These are phyloP conservation scores for Meyerozyma guilliermondii DNA, from an alignment of 1,139 yeast species.

Conservation along the genomic window DNA sequence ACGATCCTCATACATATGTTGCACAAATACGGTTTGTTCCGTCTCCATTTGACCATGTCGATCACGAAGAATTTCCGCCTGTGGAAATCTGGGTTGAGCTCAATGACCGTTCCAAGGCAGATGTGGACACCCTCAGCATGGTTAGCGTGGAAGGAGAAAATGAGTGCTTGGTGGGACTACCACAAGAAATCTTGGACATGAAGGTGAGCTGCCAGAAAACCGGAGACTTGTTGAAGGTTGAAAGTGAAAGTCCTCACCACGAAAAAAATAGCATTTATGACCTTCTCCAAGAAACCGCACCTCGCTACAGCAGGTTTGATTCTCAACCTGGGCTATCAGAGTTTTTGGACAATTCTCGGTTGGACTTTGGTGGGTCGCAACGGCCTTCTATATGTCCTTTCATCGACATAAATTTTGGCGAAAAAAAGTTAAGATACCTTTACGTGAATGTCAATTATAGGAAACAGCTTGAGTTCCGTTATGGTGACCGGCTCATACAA, in stretches of 20 bases:
- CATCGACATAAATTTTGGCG: constrained; percentile 34
- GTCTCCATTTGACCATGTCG: constrained; percentile 25
- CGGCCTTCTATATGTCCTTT: constrained; percentile 31
- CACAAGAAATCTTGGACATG: constrained; percentile 37
- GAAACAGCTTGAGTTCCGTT: constrained; percentile 40
- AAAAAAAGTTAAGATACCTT: constrained; percentile 32
- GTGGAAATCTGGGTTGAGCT: constrained; percentile 52
- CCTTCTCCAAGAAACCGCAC: constrained; percentile 13
- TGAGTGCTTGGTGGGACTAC: constrained; percentile 35
- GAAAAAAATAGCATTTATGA: constrained; percentile 1
- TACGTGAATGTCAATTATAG: constrained; percentile 39
- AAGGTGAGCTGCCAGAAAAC: constrained; percentile 39
- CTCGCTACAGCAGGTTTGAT: constrained; percentile 24
- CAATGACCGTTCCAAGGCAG: constrained; percentile 33
- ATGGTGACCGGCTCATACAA: constrained; percentile 32
- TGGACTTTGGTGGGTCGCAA: constrained; percentile 37
- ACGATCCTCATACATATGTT: constrained; percentile 32
- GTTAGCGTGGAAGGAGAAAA: constrained; percentile 48
- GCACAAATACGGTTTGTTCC: constrained; percentile 51
- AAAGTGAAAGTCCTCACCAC: not conserved
- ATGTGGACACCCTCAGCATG: constrained; percentile 33
- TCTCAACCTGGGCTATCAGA: constrained; percentile 44
- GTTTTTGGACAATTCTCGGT: constrained; percentile 33
- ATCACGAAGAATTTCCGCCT: constrained; percentile 38
- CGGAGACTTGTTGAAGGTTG: constrained; percentile 25